Evolutionary conservation across 805 yeast genomes (phyloP).

Genomic region (Metschnikowia drakensbergensis): DNA sequence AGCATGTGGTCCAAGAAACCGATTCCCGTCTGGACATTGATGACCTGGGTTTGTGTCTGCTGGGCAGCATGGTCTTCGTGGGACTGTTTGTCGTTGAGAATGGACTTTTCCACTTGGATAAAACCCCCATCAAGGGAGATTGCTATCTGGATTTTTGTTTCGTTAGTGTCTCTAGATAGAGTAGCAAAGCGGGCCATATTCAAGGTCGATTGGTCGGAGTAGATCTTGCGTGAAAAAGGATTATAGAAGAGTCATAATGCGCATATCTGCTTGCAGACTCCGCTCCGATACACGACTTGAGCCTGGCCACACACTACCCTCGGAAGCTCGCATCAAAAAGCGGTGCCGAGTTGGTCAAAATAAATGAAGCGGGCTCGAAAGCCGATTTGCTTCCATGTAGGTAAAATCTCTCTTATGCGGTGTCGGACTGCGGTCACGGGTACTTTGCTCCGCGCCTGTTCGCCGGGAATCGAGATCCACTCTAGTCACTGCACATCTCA

Average conservation of each 20-base stretch:
- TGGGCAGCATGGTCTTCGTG: constrained; percentile 57
- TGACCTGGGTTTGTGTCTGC: constrained; percentile 63
- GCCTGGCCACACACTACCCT: background rate
- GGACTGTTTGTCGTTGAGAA: constrained; percentile 37
- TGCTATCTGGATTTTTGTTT: constrained; percentile 87
- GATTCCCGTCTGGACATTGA: constrained; percentile 82
- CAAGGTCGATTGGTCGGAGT: background rate
- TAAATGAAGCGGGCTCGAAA: no score
- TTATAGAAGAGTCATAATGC: constrained; percentile 1
- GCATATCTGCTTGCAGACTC: background rate
- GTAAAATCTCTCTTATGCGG: background rate
- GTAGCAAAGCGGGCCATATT: constrained; percentile 31
- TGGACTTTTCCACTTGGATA: constrained; percentile 58
- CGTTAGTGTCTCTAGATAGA: constrained; percentile 77
- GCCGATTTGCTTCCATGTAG: background rate
- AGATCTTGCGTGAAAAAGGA: background rate
- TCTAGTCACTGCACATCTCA: background rate
- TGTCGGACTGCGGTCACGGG: background rate
- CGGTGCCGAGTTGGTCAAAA: no score
- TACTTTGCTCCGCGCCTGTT: background rate
- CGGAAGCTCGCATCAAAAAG: no score
- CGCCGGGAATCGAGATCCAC: background rate
- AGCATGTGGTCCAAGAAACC: constrained; percentile 97
- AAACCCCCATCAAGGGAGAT: constrained; percentile 81
- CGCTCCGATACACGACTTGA: background rate